Conservation (phyloP, 83 land plant species). For the Thuja plicata region DNA sequence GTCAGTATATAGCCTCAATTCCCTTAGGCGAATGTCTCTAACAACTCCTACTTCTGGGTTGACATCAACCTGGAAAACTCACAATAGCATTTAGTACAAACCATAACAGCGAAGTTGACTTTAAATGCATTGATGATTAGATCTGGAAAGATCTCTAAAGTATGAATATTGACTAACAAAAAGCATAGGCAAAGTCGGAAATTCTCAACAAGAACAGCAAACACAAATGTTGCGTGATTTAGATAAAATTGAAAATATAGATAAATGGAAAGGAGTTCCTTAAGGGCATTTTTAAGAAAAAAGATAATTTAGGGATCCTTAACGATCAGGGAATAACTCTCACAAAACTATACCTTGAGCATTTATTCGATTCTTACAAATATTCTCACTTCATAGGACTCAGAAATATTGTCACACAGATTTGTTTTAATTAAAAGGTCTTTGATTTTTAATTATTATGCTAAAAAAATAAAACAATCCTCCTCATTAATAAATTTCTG, state of each 20-base stretch:
- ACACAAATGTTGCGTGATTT: not conserved
- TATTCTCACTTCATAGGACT: not conserved
- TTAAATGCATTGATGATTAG: not conserved
- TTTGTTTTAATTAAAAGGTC: not conserved
- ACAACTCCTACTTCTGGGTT: conserved; percentile 99
- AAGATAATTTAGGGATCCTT: not conserved
- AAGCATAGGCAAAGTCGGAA: not conserved
- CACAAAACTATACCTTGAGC: not conserved
- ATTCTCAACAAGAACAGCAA: not conserved
- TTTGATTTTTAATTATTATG: not conserved
- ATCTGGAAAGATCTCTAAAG: not conserved
- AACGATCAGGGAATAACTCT: not conserved
- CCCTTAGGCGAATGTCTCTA: conserved; percentile 89
- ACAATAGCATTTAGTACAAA: conserved; percentile 7
- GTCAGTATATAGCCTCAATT: conserved; percentile 93
- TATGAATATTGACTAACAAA: not conserved
- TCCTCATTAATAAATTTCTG: not conserved
- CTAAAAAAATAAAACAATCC: not conserved
- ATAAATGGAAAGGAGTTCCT: not conserved
- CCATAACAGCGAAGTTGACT: not conserved
- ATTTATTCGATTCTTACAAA: not conserved
- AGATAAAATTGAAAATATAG: not conserved
- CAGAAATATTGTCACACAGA: not conserved
- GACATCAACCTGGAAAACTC: conserved; percentile 83
- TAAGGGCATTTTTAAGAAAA: not conserved